phyloP scores from a whole-genome alignment of 108 stramenopile genomes.

The Pseudonitzschia pungens region DNA sequence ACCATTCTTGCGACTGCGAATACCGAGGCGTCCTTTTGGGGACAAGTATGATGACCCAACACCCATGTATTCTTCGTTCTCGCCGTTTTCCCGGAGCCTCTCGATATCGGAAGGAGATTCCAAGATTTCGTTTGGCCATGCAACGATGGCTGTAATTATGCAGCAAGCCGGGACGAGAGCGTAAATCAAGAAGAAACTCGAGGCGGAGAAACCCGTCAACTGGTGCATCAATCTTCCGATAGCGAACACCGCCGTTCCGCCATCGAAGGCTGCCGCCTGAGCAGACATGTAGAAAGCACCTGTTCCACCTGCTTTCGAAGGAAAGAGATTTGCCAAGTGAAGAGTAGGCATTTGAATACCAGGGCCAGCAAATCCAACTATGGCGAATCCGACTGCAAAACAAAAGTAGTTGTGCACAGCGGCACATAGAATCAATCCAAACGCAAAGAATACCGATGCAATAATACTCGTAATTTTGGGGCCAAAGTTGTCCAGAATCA shows the following conservation, averaged over 20 bases:
- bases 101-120: background rate
- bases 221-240: background rate
- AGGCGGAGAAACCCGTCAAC: slow-evolving; percentile 6
- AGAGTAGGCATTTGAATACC: slow-evolving; percentile 43
- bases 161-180: slow-evolving; percentile 20
- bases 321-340: slow-evolving; percentile 36
- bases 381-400: slow-evolving; percentile 22
- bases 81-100: too few species aligned
- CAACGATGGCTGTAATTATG: slow-evolving; percentile 34
- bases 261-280: slow-evolving; percentile 47
- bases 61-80: too few species aligned
- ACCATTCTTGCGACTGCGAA: background rate
- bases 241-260: slow-evolving; percentile 39
- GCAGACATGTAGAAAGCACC: slow-evolving; percentile 37
- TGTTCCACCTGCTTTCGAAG: background rate
- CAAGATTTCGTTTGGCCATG: slow-evolving; percentile 35
- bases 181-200: slow-evolving; percentile 25
- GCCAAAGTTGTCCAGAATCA: slow-evolving; percentile 27
- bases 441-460: slow-evolving; percentile 21
- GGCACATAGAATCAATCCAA: slow-evolving; percentile 25
- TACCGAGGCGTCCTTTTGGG: background rate
- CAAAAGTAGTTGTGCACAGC: background rate
- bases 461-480: slow-evolving; percentile 27
- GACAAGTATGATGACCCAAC: slow-evolving; percentile 27
- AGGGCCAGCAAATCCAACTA: slow-evolving; percentile 38